Conservation (phyloP, 2,329 filamentous ascomycete genomes). For the Drechslerella dactyloides region DNA sequence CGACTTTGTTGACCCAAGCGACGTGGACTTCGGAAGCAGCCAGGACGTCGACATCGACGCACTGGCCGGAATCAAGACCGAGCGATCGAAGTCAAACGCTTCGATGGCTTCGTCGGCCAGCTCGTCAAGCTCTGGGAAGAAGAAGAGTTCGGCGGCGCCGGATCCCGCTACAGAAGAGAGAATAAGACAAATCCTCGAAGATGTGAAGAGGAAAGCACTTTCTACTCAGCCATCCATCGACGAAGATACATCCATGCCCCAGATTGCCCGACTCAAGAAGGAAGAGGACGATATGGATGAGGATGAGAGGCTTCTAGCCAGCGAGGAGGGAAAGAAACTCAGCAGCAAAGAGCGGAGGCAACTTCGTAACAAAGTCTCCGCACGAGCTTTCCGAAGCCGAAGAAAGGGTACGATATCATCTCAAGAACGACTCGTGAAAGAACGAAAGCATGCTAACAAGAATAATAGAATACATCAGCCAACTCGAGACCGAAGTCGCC, state of each 20-base stretch:
- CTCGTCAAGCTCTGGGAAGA: slow-evolving; percentile 63
- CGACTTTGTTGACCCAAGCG: slow-evolving; percentile 42
- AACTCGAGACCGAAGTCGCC: slow-evolving; percentile 88
- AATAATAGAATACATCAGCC: slow-evolving; percentile 86
- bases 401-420: slow-evolving; percentile 78
- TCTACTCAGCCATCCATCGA: slow-evolving; percentile 56
- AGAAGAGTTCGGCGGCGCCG: slow-evolving; percentile 59
- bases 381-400: slow-evolving; percentile 94
- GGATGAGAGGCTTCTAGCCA: slow-evolving; percentile 90
- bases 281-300: slow-evolving; percentile 99
- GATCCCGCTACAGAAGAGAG: slow-evolving; percentile 79
- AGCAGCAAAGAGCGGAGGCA: slow-evolving; percentile 96
- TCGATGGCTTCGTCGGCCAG: slow-evolving; percentile 53
- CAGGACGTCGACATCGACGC: slow-evolving; percentile 75
- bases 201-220: slow-evolving; percentile 69
- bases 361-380: slow-evolving; percentile 98
- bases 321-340: slow-evolving; percentile 98
- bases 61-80: slow-evolving; percentile 60
- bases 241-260: slow-evolving; percentile 62
- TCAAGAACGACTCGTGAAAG: background rate
- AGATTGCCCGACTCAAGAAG: slow-evolving; percentile 79
- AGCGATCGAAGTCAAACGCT: slow-evolving; percentile 51
- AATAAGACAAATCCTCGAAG: slow-evolving; percentile 88
- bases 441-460: slow-evolving; percentile 11
- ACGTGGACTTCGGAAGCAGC: slow-evolving; percentile 67